Evolutionary conservation across 768 basidiomycete genomes (phyloP), one percentile per base, ranked within the genome.

Genomic region (Amanita pseudoporphyria): DNA sequence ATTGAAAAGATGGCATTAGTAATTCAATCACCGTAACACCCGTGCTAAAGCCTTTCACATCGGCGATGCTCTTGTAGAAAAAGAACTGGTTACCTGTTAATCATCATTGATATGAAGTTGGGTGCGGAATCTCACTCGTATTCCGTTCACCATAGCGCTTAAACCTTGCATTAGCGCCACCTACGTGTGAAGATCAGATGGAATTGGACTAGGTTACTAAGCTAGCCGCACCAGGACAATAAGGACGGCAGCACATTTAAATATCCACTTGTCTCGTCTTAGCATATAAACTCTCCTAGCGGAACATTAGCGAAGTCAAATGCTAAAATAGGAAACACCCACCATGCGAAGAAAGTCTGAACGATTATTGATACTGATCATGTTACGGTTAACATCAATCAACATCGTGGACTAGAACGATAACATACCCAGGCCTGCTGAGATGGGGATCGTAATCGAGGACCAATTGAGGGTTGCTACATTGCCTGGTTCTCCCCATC

Each of bases 341-440:
- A 46, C 51, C 51, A 52, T 37, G 51, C 51, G 16, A 52, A 52
- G 44, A 52, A 52, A 13, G 28, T 37, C 16, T 52, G 51, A 28
- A 52, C 51, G 2, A 39, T 45, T 19, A 46, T 39, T 18, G 51
- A 38, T 22, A 45, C 51, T 52, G 26, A 18, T 33, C 13, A 24
- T 9, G 2, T n/a, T 14, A 22, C 3, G 7, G 21, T 45, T 10
- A 37, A 24, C 9, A 9, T 16, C 22, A 16, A n/a, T 3, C 12
- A 14, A 6, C 9, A 6, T 16, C 13, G 12, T 10, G 7, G 14
- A 3, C 10, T 22, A 13, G 12, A 30, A 6, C 10, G 16, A n/a
- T 5, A n/a, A 18, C 51, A 14, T 24, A 46, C 43, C 38, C 12
- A 45, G 3, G 44, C 33, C 42, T 30, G 22, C 42, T 19, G 38